Evolutionary conservation across 2,329 filamentous ascomycete species (phyloP), one percentile per base, ranked within the genome.

Genomic region (Cladophialophora carrionii): DNA sequence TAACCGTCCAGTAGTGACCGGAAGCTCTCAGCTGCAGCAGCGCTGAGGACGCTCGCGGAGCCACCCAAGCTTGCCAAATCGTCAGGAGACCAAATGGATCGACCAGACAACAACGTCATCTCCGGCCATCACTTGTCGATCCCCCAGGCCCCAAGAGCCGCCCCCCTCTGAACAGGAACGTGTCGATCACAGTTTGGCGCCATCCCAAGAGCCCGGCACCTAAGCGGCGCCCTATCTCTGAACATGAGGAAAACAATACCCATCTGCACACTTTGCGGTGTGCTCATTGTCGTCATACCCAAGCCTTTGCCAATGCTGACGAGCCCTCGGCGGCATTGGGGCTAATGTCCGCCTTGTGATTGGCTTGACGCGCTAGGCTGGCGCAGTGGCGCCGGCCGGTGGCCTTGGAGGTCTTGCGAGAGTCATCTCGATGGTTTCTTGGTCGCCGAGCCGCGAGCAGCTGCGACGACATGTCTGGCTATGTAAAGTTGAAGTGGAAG

Each of bases 261-360:
- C 54, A 29, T 43, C 37, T 17, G 55, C 37, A 29, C 41, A 12
- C 4, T 26, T 24, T 32, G 31, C 20, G 31, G n/a, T 58, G 37
- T 22, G 26, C 29, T 3, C 24, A 34, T 46, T 62, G 52, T 62
- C 60, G 60, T 62, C 60, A 62, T 41, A 55, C 51, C 51, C 53
- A 56, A 62, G 51, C 51, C 60, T 55, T 54, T 12, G 26, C 17
- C 60, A 34, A 24, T 49, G 48, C 57, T 26, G 48, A 34, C 24
- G 43, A 46, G 22, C 41, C 41, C n/a, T 26, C 8, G 29, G 37
- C 34, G 26, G 34, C 54, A 5, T 43, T 10, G 22, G 48, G 48
- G 26, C 48, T 26, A 51, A 51, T 32, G 14, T 20, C 6, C 26
- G 56, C 37, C 26, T 32, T 48, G 41, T 58, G 41, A 58, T 58